Evolutionary conservation across 768 basidiomycete genomes (phyloP), one percentile per base, ranked within the genome.

Genomic region (Rhodotorula graminis): DNA sequence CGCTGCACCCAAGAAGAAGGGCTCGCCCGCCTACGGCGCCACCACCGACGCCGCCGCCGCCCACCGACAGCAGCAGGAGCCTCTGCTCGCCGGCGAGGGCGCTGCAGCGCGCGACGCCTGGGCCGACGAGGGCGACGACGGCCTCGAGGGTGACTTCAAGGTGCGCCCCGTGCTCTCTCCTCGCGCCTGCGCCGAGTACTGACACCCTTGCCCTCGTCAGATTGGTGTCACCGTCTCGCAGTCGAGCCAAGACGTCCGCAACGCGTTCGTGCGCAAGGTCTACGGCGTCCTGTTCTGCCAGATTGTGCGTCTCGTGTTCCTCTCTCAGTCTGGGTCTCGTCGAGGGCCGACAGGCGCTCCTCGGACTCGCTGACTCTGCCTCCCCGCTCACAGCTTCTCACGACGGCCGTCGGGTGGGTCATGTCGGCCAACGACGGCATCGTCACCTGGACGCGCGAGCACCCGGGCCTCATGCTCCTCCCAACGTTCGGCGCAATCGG

Each of bases 71-170:
- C 44, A 46, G 15, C 27, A 52, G 6, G 65, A 71, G 52, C 70
- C 70, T 14, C 65, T 69, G 27, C 58, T 71, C 6, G 58, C 69
- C 3, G 65, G 69, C 0, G 67, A 69, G 4, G 61, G 66, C 1
- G 31, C 25, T 0, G 60, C 23, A 1, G 25, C 67, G n/a, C 9
- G 67, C 23, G 52, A 72, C 33, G 67, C 64, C 12, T 72, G 70
- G 72, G 57, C 53, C 2, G 76, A 72, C 49, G 84, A 82, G 40
- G 83, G 82, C 47, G 90, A 86, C 60, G 44, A 46, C 15, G 92
- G 93, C 75, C 78, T 93, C 60, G 92, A 91, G 0, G 93, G 95
- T 78, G 94, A 96, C 81, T 96, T 96, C 87, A 92, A 94, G 86
- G 91, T 91, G 71, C 33, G 82, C 44, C 0, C 44, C 37, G 7